These are phyloP conservation scores for Claviceps pazoutovae DNA, from an alignment of 2,329 filamentous ascomycete genomes.

Conservation along the genomic window DNA sequence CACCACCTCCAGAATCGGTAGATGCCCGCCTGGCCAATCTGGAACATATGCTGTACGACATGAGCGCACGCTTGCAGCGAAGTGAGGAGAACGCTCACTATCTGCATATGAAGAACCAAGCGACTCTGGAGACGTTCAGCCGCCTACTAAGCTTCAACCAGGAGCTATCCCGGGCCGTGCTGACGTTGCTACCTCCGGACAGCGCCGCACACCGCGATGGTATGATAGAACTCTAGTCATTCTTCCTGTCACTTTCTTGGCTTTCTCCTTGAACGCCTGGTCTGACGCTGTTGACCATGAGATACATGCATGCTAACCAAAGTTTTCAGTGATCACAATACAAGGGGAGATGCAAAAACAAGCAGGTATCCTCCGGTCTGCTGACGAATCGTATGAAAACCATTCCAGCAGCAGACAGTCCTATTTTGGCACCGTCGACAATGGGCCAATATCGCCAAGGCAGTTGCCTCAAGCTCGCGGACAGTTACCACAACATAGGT, in stretches of 20 bases:
- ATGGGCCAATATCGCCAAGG: conserved; percentile 72
- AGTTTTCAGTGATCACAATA: conserved; percentile 33
- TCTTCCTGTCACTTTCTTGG: conserved; percentile 10
- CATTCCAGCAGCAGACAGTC: conserved; percentile 52
- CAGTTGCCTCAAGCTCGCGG: conserved; percentile 55
- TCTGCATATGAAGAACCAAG: conserved; percentile 68
- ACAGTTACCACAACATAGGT: conserved; percentile 51
- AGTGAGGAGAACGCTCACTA: conserved; percentile 73
- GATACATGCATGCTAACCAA: not conserved
- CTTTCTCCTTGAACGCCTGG: conserved; percentile 3
- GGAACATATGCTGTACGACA: conserved; percentile 72
- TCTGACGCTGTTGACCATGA: not conserved
- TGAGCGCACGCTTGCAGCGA: conserved; percentile 60
- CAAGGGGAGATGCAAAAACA: conserved; percentile 49
- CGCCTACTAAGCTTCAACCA: conserved; percentile 65
- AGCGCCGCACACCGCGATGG: conserved; percentile 69
- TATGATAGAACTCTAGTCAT: conserved; percentile 28
- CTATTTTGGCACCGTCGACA: conserved; percentile 55
- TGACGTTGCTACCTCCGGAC: conserved; percentile 62
- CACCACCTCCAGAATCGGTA: conserved; percentile 54
- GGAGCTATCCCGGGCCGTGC: conserved; percentile 63
- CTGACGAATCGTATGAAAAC: conserved; percentile 55
- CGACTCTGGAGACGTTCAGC: conserved; percentile 65
- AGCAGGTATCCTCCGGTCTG: conserved; percentile 38
- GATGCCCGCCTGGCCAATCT: conserved; percentile 63